These are phyloP conservation scores for Nemophila menziesii DNA, from an alignment of 257 asterid species.

Conservation along the genomic window DNA sequence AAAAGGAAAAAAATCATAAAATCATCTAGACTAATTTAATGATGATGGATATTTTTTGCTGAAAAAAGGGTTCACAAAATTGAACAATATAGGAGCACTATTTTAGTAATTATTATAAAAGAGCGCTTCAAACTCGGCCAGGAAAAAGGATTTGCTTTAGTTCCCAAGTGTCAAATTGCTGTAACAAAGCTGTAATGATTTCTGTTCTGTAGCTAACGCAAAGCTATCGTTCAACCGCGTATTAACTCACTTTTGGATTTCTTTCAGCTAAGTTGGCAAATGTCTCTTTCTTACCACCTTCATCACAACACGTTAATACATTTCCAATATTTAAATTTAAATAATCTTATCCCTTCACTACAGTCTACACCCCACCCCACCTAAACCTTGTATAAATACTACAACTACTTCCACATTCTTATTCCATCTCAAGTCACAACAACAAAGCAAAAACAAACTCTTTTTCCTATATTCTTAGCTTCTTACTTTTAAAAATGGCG, in stretches of 20 bases:
- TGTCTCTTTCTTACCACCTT: conserved; percentile 14
- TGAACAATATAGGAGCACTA: no score
- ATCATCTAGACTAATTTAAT: no score
- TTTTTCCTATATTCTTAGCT: neutral
- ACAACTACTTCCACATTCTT: neutral
- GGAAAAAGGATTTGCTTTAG: no score
- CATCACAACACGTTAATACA: neutral
- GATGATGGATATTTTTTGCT: no score
- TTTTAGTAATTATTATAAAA: no score
- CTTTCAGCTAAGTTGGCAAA: neutral
- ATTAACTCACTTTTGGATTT: conserved; percentile 6
- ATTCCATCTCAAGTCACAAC: conserved; percentile 1
- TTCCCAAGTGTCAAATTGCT: conserved; percentile 3
- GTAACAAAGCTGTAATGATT: conserved; percentile 21
- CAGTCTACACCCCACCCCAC: neutral
- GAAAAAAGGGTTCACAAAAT: no score
- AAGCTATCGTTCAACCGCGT: conserved; percentile 6
- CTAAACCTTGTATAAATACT: conserved; percentile 14
- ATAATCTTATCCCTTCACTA: neutral
- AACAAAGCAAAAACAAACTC: neutral
- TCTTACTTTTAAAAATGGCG: conserved; percentile 16
- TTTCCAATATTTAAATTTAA: neutral
- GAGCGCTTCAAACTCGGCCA: no score
- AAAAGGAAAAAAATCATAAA: no score
- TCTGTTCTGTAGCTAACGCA: conserved; percentile 1